These are phyloP conservation scores for Gillenia trifoliata DNA, from an alignment of 306 rosid genomes.

Conservation along the genomic window DNA sequence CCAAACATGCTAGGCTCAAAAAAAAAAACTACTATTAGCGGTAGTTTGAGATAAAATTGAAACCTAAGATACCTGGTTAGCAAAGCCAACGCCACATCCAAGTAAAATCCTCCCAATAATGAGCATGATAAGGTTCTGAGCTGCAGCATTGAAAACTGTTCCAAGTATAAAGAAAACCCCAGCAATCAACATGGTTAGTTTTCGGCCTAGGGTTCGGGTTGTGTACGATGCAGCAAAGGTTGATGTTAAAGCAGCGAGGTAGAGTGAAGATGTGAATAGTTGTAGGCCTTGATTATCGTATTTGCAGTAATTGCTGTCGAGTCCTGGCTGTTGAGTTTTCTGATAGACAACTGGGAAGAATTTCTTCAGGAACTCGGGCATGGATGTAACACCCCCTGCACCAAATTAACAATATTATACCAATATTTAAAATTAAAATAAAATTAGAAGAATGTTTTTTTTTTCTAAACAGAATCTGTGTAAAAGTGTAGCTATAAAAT, in stretches of 20 bases:
- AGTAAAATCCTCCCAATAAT: conserved; percentile 53
- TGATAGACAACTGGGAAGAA: conserved; percentile 47
- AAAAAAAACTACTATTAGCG: too few relatives aligned
- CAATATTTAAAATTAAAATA: too few relatives aligned
- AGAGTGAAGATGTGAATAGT: conserved; percentile 58
- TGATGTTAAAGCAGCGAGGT: conserved; percentile 45
- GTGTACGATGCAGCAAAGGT: conserved; percentile 52
- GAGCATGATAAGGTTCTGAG: conserved; percentile 52
- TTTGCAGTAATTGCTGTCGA: conserved; percentile 55
- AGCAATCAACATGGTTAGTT: conserved; percentile 53
- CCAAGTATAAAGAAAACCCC: conserved; percentile 52
- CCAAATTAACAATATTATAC: too few relatives aligned
- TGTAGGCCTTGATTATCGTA: conserved; percentile 50
- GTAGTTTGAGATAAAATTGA: too few relatives aligned
- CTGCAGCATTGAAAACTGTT: conserved; percentile 41
- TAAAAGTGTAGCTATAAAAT: too few relatives aligned
- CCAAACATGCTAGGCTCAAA: too few relatives aligned
- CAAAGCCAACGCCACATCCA: conserved; percentile 69
- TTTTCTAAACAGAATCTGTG: too few relatives aligned
- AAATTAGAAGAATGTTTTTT: too few relatives aligned
- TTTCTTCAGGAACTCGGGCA: conserved; percentile 41
- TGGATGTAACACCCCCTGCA: conserved; percentile 55
- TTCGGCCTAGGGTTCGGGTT: conserved; percentile 42
- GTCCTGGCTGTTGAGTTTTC: conserved; percentile 15
- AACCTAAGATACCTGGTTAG: conserved; percentile 38